Base-by-base conservation (phyloP, 352 stramenopile genomes). In the Phytopythium mirpurense region DNA sequence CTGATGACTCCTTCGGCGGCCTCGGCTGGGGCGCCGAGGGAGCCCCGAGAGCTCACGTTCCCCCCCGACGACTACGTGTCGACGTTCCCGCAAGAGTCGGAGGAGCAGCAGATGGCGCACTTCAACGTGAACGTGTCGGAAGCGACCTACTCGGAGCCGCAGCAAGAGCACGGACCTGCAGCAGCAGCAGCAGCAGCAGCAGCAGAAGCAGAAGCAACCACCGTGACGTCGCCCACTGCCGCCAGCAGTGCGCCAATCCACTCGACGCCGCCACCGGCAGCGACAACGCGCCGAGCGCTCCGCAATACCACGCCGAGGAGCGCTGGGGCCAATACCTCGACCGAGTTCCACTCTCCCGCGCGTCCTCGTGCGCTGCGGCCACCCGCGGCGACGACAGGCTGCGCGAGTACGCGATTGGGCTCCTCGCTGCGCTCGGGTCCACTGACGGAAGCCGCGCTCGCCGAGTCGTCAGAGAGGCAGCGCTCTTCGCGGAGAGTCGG, bases 21-120 rank as follows among this genome's bases (percentile, higher is more conserved):
- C 35, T 11, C 41, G 5, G 18, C 5, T 11, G 12, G 2, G 12
- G 16, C 15, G 5, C 24, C 18, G 23, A 32, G 18, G 21, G 21
- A 24, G 26, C 23, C 23, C 5, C 29, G 21, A 16, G 31, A 34
- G 21, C 23, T 54, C 35, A 35, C 35, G 3, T 88, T 83, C 54
- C 75, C 75, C 35, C 73, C 78, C 0, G 73, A 74, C 35, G 81
- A 88, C 36, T 85, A 83, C 23, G 60, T 83, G 42, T 52, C 68
- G 36, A 72, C 56, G 56, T 77, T 79, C 49, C 60, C 52, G 35
- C 56, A 63, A 24, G 65, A 74, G 26, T 52, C 63, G 7, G 66
- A 72, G 31, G 66, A 78, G 40, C 62, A 54, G 21, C 65, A 69
- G 7, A 54, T 77, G 24, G 55, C 35, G 23, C 29, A 54, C 24